Conservation (phyloP, 257 asterid genomes). For the Thymus quinquecostatus region DNA sequence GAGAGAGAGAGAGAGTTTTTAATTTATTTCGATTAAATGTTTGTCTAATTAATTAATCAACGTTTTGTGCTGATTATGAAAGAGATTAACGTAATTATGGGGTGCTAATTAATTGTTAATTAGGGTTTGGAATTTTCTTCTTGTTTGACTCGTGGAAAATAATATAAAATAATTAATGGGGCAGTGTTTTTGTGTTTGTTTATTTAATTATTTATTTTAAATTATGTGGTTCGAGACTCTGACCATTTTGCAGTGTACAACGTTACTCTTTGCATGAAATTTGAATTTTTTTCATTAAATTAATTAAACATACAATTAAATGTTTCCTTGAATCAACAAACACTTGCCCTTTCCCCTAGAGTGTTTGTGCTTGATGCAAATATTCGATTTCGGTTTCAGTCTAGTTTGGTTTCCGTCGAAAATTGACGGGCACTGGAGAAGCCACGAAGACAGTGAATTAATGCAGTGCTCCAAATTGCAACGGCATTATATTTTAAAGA, state of each 20-base stretch:
- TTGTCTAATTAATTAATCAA: constrained; percentile 6
- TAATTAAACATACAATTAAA: neutral
- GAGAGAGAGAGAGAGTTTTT: neutral
- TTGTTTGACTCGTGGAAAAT: constrained; percentile 25
- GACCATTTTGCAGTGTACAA: constrained; percentile 31
- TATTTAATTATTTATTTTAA: neutral
- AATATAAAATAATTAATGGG: constrained; percentile 3
- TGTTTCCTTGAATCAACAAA: constrained; percentile 4
- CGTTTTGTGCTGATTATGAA: constrained; percentile 13
- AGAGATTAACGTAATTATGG: constrained; percentile 15
- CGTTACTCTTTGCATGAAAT: constrained; percentile 20
- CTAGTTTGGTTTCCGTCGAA: neutral
- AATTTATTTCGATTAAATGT: neutral
- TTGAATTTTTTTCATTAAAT: neutral
- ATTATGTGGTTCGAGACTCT: constrained; percentile 18
- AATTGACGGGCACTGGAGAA: too few relatives aligned
- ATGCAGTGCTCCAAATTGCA: too few relatives aligned
- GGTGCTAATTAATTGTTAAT: neutral
- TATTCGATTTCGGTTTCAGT: constrained; percentile 7
- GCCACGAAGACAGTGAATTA: too few relatives aligned
- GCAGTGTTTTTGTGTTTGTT: constrained; percentile 16
- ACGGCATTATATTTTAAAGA: too few relatives aligned
- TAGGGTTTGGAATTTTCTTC: constrained; percentile 23
- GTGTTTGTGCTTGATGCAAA: constrained; percentile 26
- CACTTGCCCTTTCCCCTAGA: constrained; percentile 21